phyloP scores from a whole-genome alignment of 2,329 filamentous ascomycete species.

The Zasmidium angulare region DNA sequence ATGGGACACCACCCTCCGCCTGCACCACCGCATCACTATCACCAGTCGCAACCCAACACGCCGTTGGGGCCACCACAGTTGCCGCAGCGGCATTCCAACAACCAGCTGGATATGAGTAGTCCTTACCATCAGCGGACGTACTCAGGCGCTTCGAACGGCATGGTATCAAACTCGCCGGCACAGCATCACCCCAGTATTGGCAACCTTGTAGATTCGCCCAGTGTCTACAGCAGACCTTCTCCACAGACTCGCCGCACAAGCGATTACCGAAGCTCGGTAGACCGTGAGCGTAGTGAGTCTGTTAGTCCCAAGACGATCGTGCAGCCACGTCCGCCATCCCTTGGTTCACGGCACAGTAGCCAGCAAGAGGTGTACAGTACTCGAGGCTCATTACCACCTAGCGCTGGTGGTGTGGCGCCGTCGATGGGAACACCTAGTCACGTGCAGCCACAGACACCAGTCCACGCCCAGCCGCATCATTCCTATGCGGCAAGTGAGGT shows the following conservation, averaged over 20 bases:
- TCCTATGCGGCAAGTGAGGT: conserved; percentile 20
- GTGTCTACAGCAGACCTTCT: conserved; percentile 25
- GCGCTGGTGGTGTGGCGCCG: conserved; percentile 19
- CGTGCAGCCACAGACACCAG: conserved; percentile 21
- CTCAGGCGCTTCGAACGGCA: conserved; percentile 33
- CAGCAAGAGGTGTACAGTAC: conserved; percentile 30
- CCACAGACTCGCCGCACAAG: conserved; percentile 27
- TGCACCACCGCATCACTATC: conserved; percentile 33
- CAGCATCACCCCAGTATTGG: conserved; percentile 30
- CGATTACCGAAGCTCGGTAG: conserved; percentile 53
- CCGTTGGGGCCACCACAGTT: conserved; percentile 48
- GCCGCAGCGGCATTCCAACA: conserved; percentile 29
- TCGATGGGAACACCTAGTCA: conserved; percentile 24
- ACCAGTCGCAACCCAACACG: conserved; percentile 49
- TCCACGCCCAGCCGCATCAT: conserved; percentile 17
- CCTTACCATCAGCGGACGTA: conserved; percentile 34
- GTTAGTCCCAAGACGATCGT: conserved; percentile 72
- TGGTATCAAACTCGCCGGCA: conserved; percentile 30
- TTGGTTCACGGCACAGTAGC: conserved; percentile 34
- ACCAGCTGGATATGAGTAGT: conserved; percentile 29
- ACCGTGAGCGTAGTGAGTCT: conserved; percentile 70
- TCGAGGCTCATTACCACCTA: conserved; percentile 27
- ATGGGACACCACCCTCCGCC: conserved; percentile 15
- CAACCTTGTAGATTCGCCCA: conserved; percentile 45
- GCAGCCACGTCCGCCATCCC: conserved; percentile 29